Conservation (phyloP, 371 early-diverging fungal species). For the Mortierella sp. region DNA sequence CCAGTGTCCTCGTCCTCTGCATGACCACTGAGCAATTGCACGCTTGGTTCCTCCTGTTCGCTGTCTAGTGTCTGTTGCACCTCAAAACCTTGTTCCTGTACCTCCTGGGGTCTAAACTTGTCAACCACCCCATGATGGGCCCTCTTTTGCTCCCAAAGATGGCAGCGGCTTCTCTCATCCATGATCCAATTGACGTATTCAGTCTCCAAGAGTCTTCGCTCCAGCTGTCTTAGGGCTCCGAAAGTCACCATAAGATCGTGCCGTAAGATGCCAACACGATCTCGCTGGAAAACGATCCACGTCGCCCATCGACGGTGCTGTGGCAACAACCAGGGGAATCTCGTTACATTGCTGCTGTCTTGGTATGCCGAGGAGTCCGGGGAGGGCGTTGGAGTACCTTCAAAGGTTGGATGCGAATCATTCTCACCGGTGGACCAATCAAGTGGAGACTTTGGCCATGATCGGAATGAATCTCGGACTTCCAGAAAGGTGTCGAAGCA, state of each 20-base stretch:
- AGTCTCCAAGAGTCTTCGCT: constrained; percentile 62
- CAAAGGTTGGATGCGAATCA: not conserved
- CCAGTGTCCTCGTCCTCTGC: not conserved
- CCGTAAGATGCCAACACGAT: constrained; percentile 66
- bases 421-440: constrained; percentile 27
- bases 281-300: constrained; percentile 62
- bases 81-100: constrained; percentile 3
- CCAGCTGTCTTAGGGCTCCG: constrained; percentile 65
- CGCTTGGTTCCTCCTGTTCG: constrained; percentile 3
- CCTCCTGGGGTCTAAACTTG: not conserved
- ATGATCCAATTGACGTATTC: constrained; percentile 72
- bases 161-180: constrained; percentile 63
- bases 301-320: constrained; percentile 63
- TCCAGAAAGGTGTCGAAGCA: constrained; percentile 44
- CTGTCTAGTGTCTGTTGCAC: not conserved
- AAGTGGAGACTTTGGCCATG: constrained; percentile 29
- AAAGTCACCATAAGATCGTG: constrained; percentile 68
- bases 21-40: not conserved
- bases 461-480: constrained; percentile 29
- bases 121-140: not conserved
- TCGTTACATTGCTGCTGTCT: not conserved
- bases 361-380: not conserved
- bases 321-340: constrained; percentile 39
- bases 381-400: constrained; percentile 5
- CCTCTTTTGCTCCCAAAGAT: constrained; percentile 36